Conservation (phyloP, 805 yeast genomes). For the Myxozyma monticola region DNA sequence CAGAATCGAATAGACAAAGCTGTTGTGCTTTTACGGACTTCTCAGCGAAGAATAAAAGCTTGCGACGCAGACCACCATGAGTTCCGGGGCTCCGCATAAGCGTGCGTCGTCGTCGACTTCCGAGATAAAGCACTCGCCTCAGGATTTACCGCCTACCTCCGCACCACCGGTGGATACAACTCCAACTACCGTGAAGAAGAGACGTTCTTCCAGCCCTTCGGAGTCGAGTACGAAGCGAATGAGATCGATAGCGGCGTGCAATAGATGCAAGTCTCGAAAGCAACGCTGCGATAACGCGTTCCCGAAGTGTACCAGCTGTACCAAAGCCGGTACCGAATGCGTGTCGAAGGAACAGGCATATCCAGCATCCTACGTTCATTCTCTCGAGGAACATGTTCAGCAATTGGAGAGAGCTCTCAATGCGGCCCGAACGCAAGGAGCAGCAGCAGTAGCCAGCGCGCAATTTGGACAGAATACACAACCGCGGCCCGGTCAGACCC, state of each 20-base stretch:
- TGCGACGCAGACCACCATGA: too few species aligned
- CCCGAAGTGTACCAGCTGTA: conserved; percentile 62
- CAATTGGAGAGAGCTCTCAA: conserved; percentile 8
- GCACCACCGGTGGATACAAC: too few species aligned
- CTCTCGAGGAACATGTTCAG: conserved; percentile 23
- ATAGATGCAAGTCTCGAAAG: conserved; percentile 70
- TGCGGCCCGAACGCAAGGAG: neutral
- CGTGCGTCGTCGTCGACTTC: too few species aligned
- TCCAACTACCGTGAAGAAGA: too few species aligned
- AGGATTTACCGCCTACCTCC: too few species aligned
- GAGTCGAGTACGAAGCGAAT: conserved; percentile 17
- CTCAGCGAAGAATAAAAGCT: too few species aligned
- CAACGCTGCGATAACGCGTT: conserved; percentile 65
- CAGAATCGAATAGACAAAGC: too few species aligned
- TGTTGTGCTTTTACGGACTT: too few species aligned
- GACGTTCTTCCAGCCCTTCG: conserved; percentile 6
- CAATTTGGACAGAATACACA: neutral
- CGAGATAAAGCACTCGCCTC: too few species aligned
- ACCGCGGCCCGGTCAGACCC: neutral
- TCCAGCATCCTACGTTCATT: conserved; percentile 28
- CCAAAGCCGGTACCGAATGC: conserved; percentile 66
- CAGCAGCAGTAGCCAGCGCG: neutral
- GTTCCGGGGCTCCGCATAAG: too few species aligned
- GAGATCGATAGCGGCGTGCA: conserved; percentile 74
- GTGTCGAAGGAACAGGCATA: conserved; percentile 40